Percentiles rank a stretch among this genome's conserved stretches.
Conservation (phyloP, 2,329 filamentous ascomycete species). For the Talaromyces sp. region DNA sequence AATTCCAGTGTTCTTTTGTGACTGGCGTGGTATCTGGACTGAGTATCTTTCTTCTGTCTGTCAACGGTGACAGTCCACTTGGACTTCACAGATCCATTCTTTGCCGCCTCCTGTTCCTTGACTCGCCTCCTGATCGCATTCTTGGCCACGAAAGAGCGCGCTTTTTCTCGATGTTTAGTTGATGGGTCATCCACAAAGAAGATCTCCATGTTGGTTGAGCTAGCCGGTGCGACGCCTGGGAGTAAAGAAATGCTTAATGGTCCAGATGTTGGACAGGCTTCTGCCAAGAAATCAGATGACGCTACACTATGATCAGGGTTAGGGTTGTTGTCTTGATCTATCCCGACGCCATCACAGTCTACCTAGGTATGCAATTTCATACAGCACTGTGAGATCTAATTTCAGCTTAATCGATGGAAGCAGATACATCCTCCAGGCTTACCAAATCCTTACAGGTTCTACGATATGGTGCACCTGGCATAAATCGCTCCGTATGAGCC, state of each 20-base stretch:
- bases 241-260: not conserved
- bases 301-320: not conserved
- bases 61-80: not conserved
- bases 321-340: not conserved
- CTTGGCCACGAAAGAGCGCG: constrained; percentile 9
- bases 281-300: not conserved
- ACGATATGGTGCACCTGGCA: too few species aligned
- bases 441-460: too few species aligned
- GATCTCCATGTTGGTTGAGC: not conserved
- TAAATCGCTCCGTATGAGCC: too few species aligned
- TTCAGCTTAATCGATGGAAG: too few species aligned
- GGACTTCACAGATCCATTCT: not conserved
- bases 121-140: constrained; percentile 7
- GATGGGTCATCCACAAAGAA: constrained; percentile 8
- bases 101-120: constrained; percentile 5
- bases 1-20: not conserved
- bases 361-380: too few species aligned
- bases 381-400: too few species aligned
- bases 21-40: not conserved
- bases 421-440: too few species aligned
- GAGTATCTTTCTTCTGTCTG: not conserved
- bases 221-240: not conserved
- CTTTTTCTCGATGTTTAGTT: not conserved
- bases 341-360: too few species aligned
- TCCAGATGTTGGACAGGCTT: not conserved